Base-by-base conservation (phyloP, 345 rosid species). In the Alliaria petiolata region DNA sequence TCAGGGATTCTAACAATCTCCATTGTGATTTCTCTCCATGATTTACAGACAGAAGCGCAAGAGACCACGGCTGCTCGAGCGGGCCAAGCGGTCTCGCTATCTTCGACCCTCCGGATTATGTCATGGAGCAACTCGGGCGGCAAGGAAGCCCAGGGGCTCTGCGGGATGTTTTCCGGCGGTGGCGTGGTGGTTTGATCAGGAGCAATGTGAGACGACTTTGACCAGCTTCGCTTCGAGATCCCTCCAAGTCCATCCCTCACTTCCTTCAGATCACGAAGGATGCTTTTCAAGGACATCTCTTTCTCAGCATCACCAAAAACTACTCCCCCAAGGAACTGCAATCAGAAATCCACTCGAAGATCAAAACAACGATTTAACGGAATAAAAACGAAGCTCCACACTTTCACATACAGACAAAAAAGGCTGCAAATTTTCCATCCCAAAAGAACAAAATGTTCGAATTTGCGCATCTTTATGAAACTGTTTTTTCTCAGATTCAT, bases 1-100 rank as follows among this genome's bases (percentile, higher is more conserved):
- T 93, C 92, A 44, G 97, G 98, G 76, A 92, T 87, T 71, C 66
- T 83, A n/a, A 89, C 91, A 75, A 79, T 79, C 85, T 89, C 97
- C 79, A 85, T 86, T 4, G 93, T 86, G 57, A 89, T 82, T 25
- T 81, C 87, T 80, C 98, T 87, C 98, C 98, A 93, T 9, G 93
- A 83, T 76, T 80, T 86, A 76, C 98, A 93, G 44, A 93, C 97
- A 0, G 90, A 88, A 75, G 95, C 97, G 76, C 96, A 91, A 62
- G 71, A 80, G 69, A 93, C 87, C 20, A 93, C 93, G 7, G 69
- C 87, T 11, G 90, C 95, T 58, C 98, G 96, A 74, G 92, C 86
- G 22, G 98, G 96, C 98, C 98, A 93, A 12, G 82, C 28, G 2
- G 86, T 77, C 82, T 93, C 98, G 47, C 86, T 93, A 82, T 89